Evolutionary conservation across 495 filamentous ascomycete species (phyloP), one percentile per base, ranked within the genome.

Genomic region (Xylaria longipes): DNA sequence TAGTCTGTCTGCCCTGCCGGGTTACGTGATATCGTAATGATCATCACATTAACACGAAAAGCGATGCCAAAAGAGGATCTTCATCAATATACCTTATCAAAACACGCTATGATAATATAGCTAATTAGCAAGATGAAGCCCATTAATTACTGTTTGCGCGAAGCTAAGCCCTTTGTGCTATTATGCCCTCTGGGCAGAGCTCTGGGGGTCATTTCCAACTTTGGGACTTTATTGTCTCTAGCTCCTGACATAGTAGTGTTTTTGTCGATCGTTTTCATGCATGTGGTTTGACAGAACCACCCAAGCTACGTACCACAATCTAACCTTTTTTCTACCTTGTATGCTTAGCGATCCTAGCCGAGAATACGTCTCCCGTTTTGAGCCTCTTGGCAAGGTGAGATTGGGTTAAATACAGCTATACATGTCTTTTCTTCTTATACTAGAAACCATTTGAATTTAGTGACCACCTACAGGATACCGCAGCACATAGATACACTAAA

Each of bases 181-280:
- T 60, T 37, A 37, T 43, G 20, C n/a, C 22, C 39, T 29, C 29
- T 33, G 22, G 33, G 22, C n/a, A n/a, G n/a, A n/a, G n/a, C n/a
- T 14, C 15, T 41, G 35, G 43, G 29, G 12, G 29, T 66, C n/a
- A 54, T 54, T 66, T 48, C 62, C 62, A 65, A 15, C 43, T 65
- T 27, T 50, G 29, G 64, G 29, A 15, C 43, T 50, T 50, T 27
- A 65, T 43, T 29, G 37, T 45, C n/a, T 33, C 35, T 27, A 25
- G 37, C 17, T 45, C 37, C 66, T 46, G 27, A 68, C 35, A 45
- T n/a, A 45, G 66, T 8, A 60, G 50, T 39, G 37, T 8, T 17
- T 58, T 14, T 68, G 66, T 57, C 39, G 66, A 68, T 68, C 66
- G 66, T 52, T 35, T 17, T 39, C 39, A 52, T 60, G 52, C 66